These are phyloP conservation scores for Russula dissimulans DNA, from an alignment of 768 basidiomycete species.

Conservation along the genomic window DNA sequence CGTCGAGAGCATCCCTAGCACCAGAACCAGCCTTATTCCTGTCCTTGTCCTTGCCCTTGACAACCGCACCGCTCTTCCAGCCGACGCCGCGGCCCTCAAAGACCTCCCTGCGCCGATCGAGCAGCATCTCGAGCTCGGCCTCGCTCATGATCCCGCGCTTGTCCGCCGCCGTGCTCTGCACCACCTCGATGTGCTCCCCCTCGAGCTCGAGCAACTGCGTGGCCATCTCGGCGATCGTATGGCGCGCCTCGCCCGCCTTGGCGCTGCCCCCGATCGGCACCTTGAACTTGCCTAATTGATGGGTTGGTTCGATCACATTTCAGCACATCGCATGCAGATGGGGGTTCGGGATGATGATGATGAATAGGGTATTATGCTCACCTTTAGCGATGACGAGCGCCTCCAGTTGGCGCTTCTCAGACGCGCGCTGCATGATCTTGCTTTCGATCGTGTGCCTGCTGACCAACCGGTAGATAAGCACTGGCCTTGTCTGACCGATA, in stretches of 20 bases:
- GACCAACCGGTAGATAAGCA: conserved; percentile 82
- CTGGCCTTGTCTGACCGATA: conserved; percentile 88
- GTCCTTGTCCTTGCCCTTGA: conserved; percentile 15
- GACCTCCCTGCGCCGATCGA: conserved; percentile 72
- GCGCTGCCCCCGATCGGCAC: conserved; percentile 48
- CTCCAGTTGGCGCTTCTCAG: conserved; percentile 84
- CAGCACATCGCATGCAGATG: background rate
- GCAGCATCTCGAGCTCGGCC: conserved; percentile 64
- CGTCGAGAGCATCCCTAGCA: no score
- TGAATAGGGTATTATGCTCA: conserved; percentile 20
- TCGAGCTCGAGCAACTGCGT: conserved; percentile 69
- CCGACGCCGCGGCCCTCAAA: conserved; percentile 62
- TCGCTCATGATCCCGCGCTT: conserved; percentile 72
- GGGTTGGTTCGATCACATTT: background rate
- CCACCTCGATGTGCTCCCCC: conserved; percentile 84
- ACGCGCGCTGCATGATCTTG: conserved; percentile 81
- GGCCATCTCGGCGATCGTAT: conserved; percentile 74
- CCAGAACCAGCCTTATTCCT: no score
- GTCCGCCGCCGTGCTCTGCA: conserved; percentile 60
- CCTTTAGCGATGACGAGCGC: conserved; percentile 93
- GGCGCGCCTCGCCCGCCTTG: conserved; percentile 34
- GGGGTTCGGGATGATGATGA: background rate
- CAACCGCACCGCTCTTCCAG: conserved; percentile 48
- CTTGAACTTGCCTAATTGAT: conserved; percentile 60
- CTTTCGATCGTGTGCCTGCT: conserved; percentile 87